A percentile compares a stretch with the other conserved stretches of the same genome.
These are phyloP conservation scores for Adansonia digitata DNA, from an alignment of 345 rosid genomes.

Conservation along the genomic window DNA sequence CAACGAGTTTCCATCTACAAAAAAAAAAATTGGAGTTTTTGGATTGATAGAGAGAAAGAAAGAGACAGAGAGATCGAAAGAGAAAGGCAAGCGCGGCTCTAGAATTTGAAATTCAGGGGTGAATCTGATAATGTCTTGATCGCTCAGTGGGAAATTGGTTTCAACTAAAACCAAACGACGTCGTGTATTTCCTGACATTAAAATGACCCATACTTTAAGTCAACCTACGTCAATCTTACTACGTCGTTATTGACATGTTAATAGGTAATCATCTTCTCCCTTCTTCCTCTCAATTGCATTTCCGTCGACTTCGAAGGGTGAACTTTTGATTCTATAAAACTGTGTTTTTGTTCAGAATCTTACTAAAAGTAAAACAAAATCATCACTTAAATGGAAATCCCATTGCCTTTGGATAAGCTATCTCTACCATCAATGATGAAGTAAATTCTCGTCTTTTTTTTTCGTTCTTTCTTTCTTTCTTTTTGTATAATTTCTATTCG, in stretches of 20 bases:
- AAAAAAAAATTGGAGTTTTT: conserved; percentile 6
- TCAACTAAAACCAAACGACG: not conserved
- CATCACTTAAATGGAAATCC: conserved; percentile 40
- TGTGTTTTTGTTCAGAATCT: not conserved
- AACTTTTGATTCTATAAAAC: not conserved
- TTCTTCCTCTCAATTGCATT: no score
- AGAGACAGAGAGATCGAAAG: not conserved
- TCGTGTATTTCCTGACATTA: no score
- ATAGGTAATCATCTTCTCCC: no score
- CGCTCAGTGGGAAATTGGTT: not conserved
- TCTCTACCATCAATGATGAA: conserved; percentile 28
- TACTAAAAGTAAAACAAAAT: not conserved
- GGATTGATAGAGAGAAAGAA: not conserved
- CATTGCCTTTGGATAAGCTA: conserved; percentile 59
- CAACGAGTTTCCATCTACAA: conserved; percentile 17
- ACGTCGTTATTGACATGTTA: no score
- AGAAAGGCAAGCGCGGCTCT: conserved; percentile 15
- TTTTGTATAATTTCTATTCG: not conserved
- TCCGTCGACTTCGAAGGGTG: no score
- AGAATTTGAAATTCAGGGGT: conserved; percentile 5
- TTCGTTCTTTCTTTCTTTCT: not conserved
- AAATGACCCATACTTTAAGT: no score
- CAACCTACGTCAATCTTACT: no score
- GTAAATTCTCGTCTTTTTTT: no score
- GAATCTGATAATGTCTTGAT: not conserved